Base-by-base conservation (phyloP, 2,329 filamentous ascomycete genomes). In the Trichoderma simmonsii region DNA sequence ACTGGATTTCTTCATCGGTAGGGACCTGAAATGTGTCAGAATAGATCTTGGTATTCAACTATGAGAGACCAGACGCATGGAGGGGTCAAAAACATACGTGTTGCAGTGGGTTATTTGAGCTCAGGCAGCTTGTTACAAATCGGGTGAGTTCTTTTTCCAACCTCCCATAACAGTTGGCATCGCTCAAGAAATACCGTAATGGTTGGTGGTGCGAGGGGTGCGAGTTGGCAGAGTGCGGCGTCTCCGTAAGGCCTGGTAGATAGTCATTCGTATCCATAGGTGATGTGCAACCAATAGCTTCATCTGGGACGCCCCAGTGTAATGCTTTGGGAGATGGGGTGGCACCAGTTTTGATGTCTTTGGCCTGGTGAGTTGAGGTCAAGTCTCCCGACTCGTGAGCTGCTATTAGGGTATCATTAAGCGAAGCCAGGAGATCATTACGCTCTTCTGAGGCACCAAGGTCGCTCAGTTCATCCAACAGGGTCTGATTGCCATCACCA, bases 111-210 rank as follows among this genome's bases (percentile, higher is more conserved):
- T 70, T 70, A n/a, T 71, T 71, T 30, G 61, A 26, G 8, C 59
- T 71, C 5, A 56, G 18, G 8, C 68, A 66, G n/a, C 60, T 71
- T 11, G 60, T 30, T 36, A 71, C 68, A 14, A 71, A 71, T 30
- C 68, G 68, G 18, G 43, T 63, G 6, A 71, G 68, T 30, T 71
- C 68, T 21, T 34, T 64, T 28, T 64, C 68, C 21, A 71, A 11
- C 11, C 68, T 56, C 18, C 59, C 59, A 21, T 71, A 71, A 56
- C 61, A 64, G 30, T 71, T 71, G 9, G 39, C 68, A 15, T 71
- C 68, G 9, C 61, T 71, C 18, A 71, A 61, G 24, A 71, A 66
- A 12, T 71, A 62, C 12, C 67, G 28, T 30, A 56, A 43, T 9
- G 59, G 68, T 43, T 43, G 60, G 21, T 24, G 65, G 26, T 43